Evolutionary conservation across 2,329 filamentous ascomycete genomes (phyloP).

Genomic region (Talaromyces sp.): DNA sequence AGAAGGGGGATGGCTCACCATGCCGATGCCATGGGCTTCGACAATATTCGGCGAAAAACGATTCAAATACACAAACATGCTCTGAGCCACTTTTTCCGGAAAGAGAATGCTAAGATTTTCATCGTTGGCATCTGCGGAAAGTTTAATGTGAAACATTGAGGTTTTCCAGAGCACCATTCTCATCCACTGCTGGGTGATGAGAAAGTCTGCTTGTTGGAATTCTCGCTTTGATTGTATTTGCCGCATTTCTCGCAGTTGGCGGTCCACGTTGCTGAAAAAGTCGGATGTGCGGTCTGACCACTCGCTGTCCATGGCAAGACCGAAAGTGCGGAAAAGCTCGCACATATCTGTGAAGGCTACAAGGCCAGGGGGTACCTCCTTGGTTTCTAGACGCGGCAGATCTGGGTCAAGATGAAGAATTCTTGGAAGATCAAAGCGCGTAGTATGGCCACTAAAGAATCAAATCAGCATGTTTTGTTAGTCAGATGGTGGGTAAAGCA

Average conservation of each 20-base stretch:
- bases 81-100: conserved; percentile 6
- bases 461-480: not conserved
- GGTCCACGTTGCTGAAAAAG: conserved; percentile 6
- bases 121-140: conserved; percentile 8
- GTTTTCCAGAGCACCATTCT: conserved; percentile 10
- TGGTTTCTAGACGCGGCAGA: conserved; percentile 6
- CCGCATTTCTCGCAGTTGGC: conserved; percentile 1
- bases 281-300: conserved; percentile 1
- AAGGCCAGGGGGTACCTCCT: conserved; percentile 6
- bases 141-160: conserved; percentile 10
- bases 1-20: not conserved
- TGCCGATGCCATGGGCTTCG: conserved; percentile 10
- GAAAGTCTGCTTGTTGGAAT: conserved; percentile 10
- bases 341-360: conserved; percentile 9
- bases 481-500: not conserved
- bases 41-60: conserved; percentile 10
- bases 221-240: conserved; percentile 8
- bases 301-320: conserved; percentile 10
- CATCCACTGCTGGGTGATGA: conserved; percentile 12
- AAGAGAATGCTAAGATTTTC: conserved; percentile 10
- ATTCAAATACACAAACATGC: conserved; percentile 8
- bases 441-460: conserved; percentile 7
- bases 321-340: conserved; percentile 9
- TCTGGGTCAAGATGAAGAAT: conserved; percentile 6
- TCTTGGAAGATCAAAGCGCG: conserved; percentile 8